phyloP scores from a whole-genome alignment of 805 yeast species.

The Candida ovalis region DNA sequence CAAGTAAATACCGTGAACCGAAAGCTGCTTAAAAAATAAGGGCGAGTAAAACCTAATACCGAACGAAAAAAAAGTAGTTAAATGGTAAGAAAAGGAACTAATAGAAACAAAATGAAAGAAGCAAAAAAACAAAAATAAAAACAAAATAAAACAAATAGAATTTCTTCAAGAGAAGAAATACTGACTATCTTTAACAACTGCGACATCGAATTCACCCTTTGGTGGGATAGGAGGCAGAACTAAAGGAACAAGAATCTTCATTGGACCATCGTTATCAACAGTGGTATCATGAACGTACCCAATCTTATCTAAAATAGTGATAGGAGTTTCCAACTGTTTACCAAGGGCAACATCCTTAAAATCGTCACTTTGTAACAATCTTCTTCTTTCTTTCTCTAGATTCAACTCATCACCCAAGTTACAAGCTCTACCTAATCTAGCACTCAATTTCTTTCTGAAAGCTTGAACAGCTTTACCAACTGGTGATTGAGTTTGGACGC shows the following conservation, averaged over 20 bases:
- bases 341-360: slow-evolving; percentile 49
- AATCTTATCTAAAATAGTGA: slow-evolving; percentile 46
- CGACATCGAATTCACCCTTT: slow-evolving; percentile 82
- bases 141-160: background rate
- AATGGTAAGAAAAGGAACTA: background rate
- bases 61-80: background rate
- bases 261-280: slow-evolving; percentile 17
- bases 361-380: slow-evolving; percentile 48
- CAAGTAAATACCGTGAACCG: background rate
- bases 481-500: slow-evolving; percentile 48
- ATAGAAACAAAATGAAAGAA: background rate
- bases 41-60: background rate
- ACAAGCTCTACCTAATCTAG: slow-evolving; percentile 49
- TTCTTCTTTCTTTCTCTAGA: slow-evolving; percentile 62
- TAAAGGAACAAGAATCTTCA: slow-evolving; percentile 62
- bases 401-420: slow-evolving; percentile 71
- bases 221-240: slow-evolving; percentile 68
- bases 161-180: slow-evolving; percentile 60
- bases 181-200: slow-evolving; percentile 61
- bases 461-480: slow-evolving; percentile 47
- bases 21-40: background rate
- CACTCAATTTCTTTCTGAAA: slow-evolving; percentile 46
- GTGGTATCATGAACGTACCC: slow-evolving; percentile 18
- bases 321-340: slow-evolving; percentile 60
- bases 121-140: background rate